Evolutionary conservation across 345 rosid genomes (phyloP), one percentile per base, ranked within the genome.

Genomic region (Triadica sebifera): DNA sequence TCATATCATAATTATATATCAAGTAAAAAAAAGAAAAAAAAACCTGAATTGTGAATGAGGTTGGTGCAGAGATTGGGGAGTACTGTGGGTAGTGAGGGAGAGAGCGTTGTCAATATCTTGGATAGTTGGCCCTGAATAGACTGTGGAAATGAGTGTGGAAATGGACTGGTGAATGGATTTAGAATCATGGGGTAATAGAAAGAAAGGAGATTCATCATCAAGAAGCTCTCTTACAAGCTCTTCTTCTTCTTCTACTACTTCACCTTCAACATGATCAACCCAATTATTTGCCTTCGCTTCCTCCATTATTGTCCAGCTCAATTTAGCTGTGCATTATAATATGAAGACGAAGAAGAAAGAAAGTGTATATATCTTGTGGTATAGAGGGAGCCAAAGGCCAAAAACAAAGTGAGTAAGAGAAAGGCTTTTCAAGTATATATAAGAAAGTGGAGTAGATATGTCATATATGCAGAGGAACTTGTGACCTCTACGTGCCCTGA

Each of bases 111-210:
- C 81, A 9, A 88, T 75, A 74, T 91, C 93, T 37, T 77, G 75
- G 47, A 89, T 85, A 43, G 84, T 84, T 45, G 97, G 93, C 16
- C 90, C 86, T 0, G 90, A 87, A 66, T 87, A 86, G 51, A 85
- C 75, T 12, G 68, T 69, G 53, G 91, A 83, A 34, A 80, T 49
- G 51, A 85, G 74, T 12, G 68, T 69, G 53, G 91, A 83, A 34
- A 80, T 49, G 83, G 77, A 51, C 61, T 71, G 68, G 78, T 17
- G 46, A 60, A 74, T 65, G 45, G 74, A 47, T 75, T 75, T 67
- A 25, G 7, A 11, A 9, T 12, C 75, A 74, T 80, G 81, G 4
- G 87, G 85, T 4, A 67, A 17, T 60, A 83, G 19, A 69, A 85
- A 82, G 80, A 87, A 80, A 71, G 85, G 90, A 53, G 86, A 82